Evolutionary conservation across 768 basidiomycete species (phyloP), one percentile per base, ranked within the genome.

Genomic region (Collybia mongolica): DNA sequence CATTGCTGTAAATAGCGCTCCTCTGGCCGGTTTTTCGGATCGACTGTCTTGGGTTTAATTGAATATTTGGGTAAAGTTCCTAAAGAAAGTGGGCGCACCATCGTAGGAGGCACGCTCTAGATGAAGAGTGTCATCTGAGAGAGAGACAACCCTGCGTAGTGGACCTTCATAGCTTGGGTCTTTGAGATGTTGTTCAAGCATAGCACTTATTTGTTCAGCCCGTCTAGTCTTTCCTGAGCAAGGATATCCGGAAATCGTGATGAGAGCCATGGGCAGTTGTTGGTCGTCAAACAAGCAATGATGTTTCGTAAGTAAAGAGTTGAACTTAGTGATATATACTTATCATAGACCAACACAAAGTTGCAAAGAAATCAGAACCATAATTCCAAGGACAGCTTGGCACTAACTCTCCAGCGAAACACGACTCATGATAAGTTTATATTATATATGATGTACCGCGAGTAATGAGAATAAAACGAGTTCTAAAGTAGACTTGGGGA

Each of bases 211-310:
- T 63, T 93, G 82, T 0, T 63, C 52, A 1, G 86, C 88, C 29
- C 93, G 72, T n/a, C 65, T 73, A 1, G 90, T 79, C 70, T 99
- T 99, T 49, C 96, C 95, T 37, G 88, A 86, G 56, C 77, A 84
- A 0, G 96, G 96, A 69, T 79, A 95, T 14, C 96, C 96, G 23
- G 89, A 79, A 36, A 98, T 73, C 2, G 93, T 96, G 57, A 99
- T 74, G 37, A 97, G 77, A n/a, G 96, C 93, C 96, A 98, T 97
- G 47, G n/a, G 37, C 20, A 11, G n/a, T 48, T 24, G 24, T 29
- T 20, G 40, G 50, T 12, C 7, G 18, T 37, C 32, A 22, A 39
- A 26, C 6, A 45, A 19, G 37, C 6, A 19, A 5, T n/a, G n/a
- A n/a, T n/a, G n/a, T n/a, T n/a, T n/a, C n/a, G n/a, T n/a, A n/a